Percentiles rank a stretch among this genome's conserved stretches.
Conservation (phyloP, 495 filamentous ascomycete genomes). For the Xylona heveae region DNA sequence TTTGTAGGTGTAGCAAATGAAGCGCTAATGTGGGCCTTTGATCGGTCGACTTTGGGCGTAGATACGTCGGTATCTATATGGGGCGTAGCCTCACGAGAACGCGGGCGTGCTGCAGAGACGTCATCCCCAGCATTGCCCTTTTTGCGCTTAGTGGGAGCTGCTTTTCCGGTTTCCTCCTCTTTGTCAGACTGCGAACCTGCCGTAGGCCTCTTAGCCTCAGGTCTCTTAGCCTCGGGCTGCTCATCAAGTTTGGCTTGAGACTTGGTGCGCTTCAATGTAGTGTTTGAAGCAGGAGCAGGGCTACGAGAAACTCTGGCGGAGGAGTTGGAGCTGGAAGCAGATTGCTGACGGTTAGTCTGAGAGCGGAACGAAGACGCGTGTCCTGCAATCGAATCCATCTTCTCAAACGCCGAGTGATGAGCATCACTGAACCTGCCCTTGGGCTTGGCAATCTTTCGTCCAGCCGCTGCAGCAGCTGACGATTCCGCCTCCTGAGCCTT, state of each 20-base stretch:
- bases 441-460: conserved; percentile 53
- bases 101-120: conserved; percentile 28
- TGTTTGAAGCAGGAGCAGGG: conserved; percentile 4
- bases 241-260: conserved; percentile 57
- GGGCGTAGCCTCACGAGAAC: conserved; percentile 28
- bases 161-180: conserved; percentile 1
- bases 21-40: no score
- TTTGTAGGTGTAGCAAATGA: conserved; percentile 58
- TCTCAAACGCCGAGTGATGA: conserved; percentile 77
- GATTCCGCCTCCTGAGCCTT: conserved; percentile 15
- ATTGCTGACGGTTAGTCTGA: conserved; percentile 12
- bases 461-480: conserved; percentile 15
- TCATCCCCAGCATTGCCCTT: conserved; percentile 39
- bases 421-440: conserved; percentile 67
- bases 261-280: conserved; percentile 47
- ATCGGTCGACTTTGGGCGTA: no score
- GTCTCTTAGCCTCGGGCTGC: no score
- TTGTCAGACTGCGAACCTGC: background rate
- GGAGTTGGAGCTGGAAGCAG: conserved; percentile 1
- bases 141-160: conserved; percentile 37
- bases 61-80: no score
- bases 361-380: conserved; percentile 64
- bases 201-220: conserved; percentile 11
- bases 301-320: no score
- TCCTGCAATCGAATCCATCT: conserved; percentile 85